phyloP scores from a whole-genome alignment of 352 stramenopile species.

The Phytophthora uliginosa region DNA sequence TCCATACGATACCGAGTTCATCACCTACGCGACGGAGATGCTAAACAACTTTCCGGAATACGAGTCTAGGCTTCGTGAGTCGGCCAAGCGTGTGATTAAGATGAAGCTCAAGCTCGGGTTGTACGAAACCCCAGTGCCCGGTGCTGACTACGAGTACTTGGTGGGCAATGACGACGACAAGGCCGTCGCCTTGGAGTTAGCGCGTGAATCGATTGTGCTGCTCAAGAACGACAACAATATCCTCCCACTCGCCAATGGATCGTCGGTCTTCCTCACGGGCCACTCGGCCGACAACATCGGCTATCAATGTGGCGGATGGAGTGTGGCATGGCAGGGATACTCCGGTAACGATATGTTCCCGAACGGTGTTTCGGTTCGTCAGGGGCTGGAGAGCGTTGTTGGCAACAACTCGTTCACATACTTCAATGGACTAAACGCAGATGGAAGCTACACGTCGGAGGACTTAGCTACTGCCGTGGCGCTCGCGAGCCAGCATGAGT shows the following conservation, averaged over 20 bases:
- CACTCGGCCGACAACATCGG: slow-evolving; percentile 73
- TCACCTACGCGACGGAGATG: slow-evolving; percentile 60
- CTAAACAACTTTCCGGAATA: slow-evolving; percentile 47
- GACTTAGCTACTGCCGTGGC: slow-evolving; percentile 67
- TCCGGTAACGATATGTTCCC: slow-evolving; percentile 71
- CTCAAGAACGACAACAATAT: slow-evolving; percentile 77
- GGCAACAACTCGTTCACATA: slow-evolving; percentile 47
- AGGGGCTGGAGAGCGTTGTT: slow-evolving; percentile 51
- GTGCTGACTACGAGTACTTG: slow-evolving; percentile 39
- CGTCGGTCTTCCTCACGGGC: slow-evolving; percentile 73
- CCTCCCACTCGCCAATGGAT: slow-evolving; percentile 53
- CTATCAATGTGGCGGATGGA: slow-evolving; percentile 83
- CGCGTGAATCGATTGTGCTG: slow-evolving; percentile 83
- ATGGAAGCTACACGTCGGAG: slow-evolving; percentile 51
- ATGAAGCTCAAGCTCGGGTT: slow-evolving; percentile 82
- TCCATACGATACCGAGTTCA: slow-evolving; percentile 51
- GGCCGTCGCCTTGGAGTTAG: slow-evolving; percentile 61
- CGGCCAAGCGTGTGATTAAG: slow-evolving; percentile 71
- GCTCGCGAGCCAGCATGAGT: slow-evolving; percentile 55
- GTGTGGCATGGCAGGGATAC: slow-evolving; percentile 87
- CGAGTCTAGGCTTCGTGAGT: slow-evolving; percentile 56
- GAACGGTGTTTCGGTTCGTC: slow-evolving; percentile 64
- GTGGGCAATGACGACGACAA: slow-evolving; percentile 63
- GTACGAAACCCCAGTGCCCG: slow-evolving; percentile 71
- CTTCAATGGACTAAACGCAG: slow-evolving; percentile 63